Conservation (phyloP, 345 rosid genomes). For the Salix viminalis region DNA sequence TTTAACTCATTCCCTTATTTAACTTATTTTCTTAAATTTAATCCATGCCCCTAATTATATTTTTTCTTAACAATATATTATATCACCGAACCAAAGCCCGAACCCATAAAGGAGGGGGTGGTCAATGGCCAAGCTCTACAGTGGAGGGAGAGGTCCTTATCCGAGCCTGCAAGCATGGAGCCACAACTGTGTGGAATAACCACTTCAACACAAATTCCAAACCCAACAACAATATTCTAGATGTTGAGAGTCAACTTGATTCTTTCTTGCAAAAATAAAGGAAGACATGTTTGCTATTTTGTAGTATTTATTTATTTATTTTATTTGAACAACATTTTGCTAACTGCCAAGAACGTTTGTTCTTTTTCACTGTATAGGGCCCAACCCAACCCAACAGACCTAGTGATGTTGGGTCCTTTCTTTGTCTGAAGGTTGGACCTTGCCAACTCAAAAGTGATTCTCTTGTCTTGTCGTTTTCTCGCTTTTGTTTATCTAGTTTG, state of each 20-base stretch:
- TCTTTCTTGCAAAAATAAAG: background rate
- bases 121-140: no score
- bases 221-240: no score
- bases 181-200: background rate
- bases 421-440: background rate
- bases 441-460: constrained; percentile 12
- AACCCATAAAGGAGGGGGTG: no score
- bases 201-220: background rate
- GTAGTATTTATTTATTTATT: background rate
- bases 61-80: no score
- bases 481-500: background rate
- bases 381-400: background rate
- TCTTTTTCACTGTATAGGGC: background rate
- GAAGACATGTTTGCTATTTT: background rate
- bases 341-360: background rate
- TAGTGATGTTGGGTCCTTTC: background rate
- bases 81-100: no score
- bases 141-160: no score
- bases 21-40: no score
- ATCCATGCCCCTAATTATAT: no score
- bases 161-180: background rate
- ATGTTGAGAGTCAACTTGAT: background rate
- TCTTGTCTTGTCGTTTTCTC: background rate
- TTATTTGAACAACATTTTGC: background rate
- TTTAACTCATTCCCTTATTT: no score